Base-by-base conservation (phyloP, 257 asterid species). In the Hygrophila difformis region DNA sequence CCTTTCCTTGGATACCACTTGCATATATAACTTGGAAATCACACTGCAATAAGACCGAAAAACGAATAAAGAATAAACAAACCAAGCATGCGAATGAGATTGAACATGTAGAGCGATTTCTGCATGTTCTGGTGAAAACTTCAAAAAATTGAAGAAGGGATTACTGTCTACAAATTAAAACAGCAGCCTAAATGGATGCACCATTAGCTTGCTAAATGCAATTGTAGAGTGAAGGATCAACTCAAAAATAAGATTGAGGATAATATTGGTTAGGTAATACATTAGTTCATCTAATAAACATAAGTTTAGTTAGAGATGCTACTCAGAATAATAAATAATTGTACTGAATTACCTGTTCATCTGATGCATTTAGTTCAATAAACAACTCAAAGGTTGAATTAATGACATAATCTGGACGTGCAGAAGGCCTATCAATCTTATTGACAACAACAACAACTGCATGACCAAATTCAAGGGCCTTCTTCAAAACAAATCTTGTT, bases 11-110 rank as follows among this genome's bases (percentile, higher is more conserved):
- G 76, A 91, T 73, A 63, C 99, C 99, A 53, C 99, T 86, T 5
- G 99, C 96, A 50, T 86, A 91, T 55, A 91, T 80, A 59, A 78
- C 95, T 79, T 91, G 96, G 65, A 91, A 91, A 78, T 91, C 99
- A 74, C 99, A 91, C 99, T 91, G 86, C 67, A 73, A 13, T 35
- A 34, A 48, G 40, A 51, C 8, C 43, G 54, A 46, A n/a, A n/a
- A n/a, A n/a, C n/a, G n/a, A n/a, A n/a, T n/a, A n/a, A n/a, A n/a
- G n/a, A 26, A 33, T 36, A 37, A 39, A n/a, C n/a, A 26, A 24
- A 51, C 34, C 10, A 36, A 49, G 13, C 3, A n/a, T 20, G 48
- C 31, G 23, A 40, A 29, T 11, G 33, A 15, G 15, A 55, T 34
- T 36, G 13, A 26, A 3, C 8, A 26, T 3, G 8, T 3, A 26